Conservation (phyloP, 2,329 filamentous ascomycete genomes). For the Seiridium cupressi region DNA sequence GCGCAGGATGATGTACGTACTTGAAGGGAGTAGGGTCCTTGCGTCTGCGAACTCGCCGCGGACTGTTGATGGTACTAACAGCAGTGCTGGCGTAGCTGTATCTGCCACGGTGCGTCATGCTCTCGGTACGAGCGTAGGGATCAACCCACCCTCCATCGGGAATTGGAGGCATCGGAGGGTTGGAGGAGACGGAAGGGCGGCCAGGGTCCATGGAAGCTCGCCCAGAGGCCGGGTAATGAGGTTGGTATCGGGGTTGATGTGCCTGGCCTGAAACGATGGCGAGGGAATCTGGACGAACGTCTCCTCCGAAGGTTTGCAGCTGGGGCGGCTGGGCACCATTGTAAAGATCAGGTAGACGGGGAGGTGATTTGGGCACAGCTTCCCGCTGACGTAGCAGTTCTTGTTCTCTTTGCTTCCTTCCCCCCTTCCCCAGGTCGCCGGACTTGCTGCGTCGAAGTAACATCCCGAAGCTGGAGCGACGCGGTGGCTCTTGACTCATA, state of each 20-base stretch:
- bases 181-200: constrained; percentile 37
- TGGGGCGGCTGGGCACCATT: constrained; percentile 32
- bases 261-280: constrained; percentile 29
- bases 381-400: constrained; percentile 40
- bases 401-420: constrained; percentile 49
- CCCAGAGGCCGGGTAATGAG: constrained; percentile 31
- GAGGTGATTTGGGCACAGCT: constrained; percentile 56
- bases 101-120: constrained; percentile 94
- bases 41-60: constrained; percentile 84
- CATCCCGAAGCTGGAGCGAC: constrained; percentile 48
- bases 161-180: constrained; percentile 62
- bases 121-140: constrained; percentile 80
- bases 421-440: constrained; percentile 44
- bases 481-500: constrained; percentile 32
- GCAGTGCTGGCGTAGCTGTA: constrained; percentile 96
- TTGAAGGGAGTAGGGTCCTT: constrained; percentile 99
- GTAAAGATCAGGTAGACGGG: constrained; percentile 51
- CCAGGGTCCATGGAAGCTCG: constrained; percentile 55
- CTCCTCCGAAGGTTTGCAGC: constrained; percentile 32
- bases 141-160: constrained; percentile 64
- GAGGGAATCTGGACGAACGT: constrained; percentile 29
- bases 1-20: constrained; percentile 54
- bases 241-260: constrained; percentile 29
- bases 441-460: constrained; percentile 57
- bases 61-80: constrained; percentile 88